A percentile compares a stretch with the other conserved stretches of the same genome.
Evolutionary conservation across 495 filamentous ascomycete genomes (phyloP).

Genomic region (Oidiodendron maius): DNA sequence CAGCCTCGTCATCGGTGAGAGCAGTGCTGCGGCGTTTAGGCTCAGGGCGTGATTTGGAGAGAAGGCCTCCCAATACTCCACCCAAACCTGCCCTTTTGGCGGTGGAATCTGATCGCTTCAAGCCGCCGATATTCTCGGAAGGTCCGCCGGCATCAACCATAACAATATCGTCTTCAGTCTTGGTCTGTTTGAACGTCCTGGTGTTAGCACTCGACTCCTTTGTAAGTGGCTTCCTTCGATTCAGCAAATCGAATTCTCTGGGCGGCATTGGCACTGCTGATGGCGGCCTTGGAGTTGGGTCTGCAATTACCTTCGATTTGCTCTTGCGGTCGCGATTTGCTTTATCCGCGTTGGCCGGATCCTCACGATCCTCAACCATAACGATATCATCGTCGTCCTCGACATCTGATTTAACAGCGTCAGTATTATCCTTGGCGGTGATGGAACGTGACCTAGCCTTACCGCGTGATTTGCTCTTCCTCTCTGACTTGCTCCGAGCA

Average conservation of each 20-base stretch:
- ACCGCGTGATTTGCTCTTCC: constrained; percentile 21
- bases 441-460: constrained; percentile 8
- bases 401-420: constrained; percentile 9
- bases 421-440: constrained; percentile 10
- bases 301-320: constrained; percentile 25
- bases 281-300: constrained; percentile 3
- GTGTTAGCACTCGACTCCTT: constrained; percentile 20
- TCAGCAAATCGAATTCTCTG: constrained; percentile 13
- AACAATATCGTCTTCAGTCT: constrained; percentile 40
- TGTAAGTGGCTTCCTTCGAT: constrained; percentile 8
- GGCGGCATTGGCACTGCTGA: constrained; percentile 15
- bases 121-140: constrained; percentile 9
- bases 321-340: constrained; percentile 19
- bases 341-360: constrained; percentile 15
- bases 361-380: constrained; percentile 17
- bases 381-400: constrained; percentile 25
- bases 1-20: constrained; percentile 28
- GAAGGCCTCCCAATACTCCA: constrained; percentile 32
- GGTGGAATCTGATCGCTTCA: constrained; percentile 27
- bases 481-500: constrained; percentile 33
- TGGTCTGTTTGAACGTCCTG: constrained; percentile 17
- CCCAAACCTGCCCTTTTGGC: constrained; percentile 35
- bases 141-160: constrained; percentile 38
- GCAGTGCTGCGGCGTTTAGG: constrained; percentile 18
- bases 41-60: constrained; percentile 23